Conservation (phyloP, 768 basidiomycete genomes). For the Leccinum arenicola region DNA sequence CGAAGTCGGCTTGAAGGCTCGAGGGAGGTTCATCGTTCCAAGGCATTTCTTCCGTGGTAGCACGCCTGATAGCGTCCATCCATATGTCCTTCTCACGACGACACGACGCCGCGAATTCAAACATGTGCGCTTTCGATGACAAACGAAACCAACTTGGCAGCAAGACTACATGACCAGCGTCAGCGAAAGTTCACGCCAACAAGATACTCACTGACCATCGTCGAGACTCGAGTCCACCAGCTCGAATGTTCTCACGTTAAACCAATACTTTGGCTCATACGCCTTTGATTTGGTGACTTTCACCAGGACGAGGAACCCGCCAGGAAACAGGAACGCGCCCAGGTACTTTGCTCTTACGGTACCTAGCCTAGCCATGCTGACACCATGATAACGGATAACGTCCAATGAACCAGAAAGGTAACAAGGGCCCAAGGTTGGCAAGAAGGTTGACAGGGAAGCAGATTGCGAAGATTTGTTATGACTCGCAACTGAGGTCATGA, state of each 20-base stretch:
- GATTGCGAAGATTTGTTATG: conserved; percentile 33
- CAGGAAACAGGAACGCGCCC: conserved; percentile 84
- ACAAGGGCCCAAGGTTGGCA: conserved; percentile 76
- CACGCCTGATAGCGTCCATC: conserved; percentile 64
- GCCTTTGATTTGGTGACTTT: conserved; percentile 78
- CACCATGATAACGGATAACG: conserved; percentile 68
- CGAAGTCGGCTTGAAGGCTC: conserved; percentile 52
- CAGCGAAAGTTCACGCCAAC: conserved; percentile 1
- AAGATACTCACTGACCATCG: conserved; percentile 61
- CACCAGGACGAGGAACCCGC: conserved; percentile 82
- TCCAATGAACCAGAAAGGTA: conserved; percentile 84
- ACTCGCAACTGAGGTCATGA: conserved; percentile 27
- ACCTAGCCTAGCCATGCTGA: conserved; percentile 40
- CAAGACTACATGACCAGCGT: conserved; percentile 47
- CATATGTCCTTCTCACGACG: conserved; percentile 84
- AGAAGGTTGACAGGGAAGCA: conserved; percentile 50
- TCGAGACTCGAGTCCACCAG: conserved; percentile 65
- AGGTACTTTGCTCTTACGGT: conserved; percentile 80
- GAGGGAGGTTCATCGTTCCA: conserved; percentile 65
- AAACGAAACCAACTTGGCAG: conserved; percentile 83
- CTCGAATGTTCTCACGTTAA: conserved; percentile 72
- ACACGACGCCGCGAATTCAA: conserved; percentile 87
- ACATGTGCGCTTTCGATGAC: conserved; percentile 62
- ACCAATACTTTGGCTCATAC: conserved; percentile 90
- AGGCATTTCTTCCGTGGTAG: conserved; percentile 38